Base-by-base conservation (phyloP, 1,284 basidiomycete species). In the Cutaneotrichosporon daszewskae region DNA sequence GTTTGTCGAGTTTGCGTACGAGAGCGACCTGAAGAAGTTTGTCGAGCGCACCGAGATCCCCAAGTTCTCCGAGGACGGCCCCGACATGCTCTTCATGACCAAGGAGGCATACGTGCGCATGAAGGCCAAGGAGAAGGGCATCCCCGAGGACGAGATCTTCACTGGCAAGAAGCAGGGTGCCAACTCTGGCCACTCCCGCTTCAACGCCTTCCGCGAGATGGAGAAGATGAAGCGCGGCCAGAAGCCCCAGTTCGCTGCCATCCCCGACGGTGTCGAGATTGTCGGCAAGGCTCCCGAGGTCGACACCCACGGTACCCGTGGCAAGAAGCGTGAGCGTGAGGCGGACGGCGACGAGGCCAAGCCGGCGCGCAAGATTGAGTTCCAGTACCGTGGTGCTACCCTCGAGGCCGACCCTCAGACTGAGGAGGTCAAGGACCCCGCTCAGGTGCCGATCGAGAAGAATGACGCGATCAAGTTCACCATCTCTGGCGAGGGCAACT, bases 121-220 rank as follows among this genome's bases (percentile, higher is more conserved):
- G 89, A 98, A 97, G 75, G 87, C 92, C 72, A 85, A 88, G 72
- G 92, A 96, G 74, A 95, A 96, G 72, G 90, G 90, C 31, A 72
- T 77, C 45, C 69, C 72, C 51, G 64, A 58, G 19, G 23, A 32
- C 14, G 49, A 82, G 74, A 29, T 84, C 81, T 47, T 83, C 80
- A 42, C 47, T 35, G 25, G 35, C 27, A 42, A 40, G 25, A 24
- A 71, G 72, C 37, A 73, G 75, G 24, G 75, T 76, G 33, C 44
- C 54, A 20, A 49, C 53, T n/a, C n/a, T n/a, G n/a, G n/a, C n/a
- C n/a, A n/a, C n/a, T n/a, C n/a, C 49, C 63, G 69, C 51, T 94
- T 92, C 75, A 89, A 95, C 68, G 92, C 91, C 2, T 97, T 96
- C 78, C 79, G 77, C 51, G 85, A 89, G 63, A 83, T 85, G 79